Evolutionary conservation across 2,329 filamentous ascomycete genomes (phyloP), one percentile per base, ranked within the genome.

Genomic region (Penicillium sp.): DNA sequence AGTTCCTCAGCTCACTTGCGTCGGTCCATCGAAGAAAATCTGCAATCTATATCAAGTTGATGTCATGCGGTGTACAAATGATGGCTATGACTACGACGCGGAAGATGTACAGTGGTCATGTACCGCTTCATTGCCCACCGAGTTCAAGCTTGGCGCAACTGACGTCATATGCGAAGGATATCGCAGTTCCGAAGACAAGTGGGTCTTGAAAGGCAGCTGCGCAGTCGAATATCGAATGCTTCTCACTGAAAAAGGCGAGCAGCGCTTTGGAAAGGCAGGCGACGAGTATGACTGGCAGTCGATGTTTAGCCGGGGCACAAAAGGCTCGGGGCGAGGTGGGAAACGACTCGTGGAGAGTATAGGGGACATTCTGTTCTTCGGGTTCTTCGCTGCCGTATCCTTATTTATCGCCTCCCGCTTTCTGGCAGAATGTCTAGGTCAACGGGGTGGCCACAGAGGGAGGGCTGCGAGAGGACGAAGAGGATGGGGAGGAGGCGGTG

Each of bases 91-190:
- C 51, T 96, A 96, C 73, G 81, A 82, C 53, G 66, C 74, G 38
- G 83, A 93, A 69, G 86, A 95, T 65, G 78, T 96, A 34, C 85
- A 95, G 71, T 98, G 91, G 91, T 88, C 87, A 27, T 98, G 91
- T 71, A 82, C 81, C n/a, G 80, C 82, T 4, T 73, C 74, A 3
- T 66, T 84, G 1, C 81, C 82, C 0, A 66, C 74, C 9, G 81
- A 84, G 55, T 82, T 84, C 69, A 85, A 84, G 68, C 81, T 97
- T 27, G 90, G 88, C 48, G 79, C 80, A 52, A 96, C 91, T 9
- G 90, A 97, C 53, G 91, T 97, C 47, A 76, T 90, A 9, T 98
- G 93, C 68, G 91, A 98, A 65, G 91, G 93, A 9, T 97, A 95
- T 71, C 74, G 80, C 49, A 76, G 74, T 11, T 71, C 84, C 0